A percentile compares a stretch with the other conserved stretches of the same genome.
Conservation (phyloP, 2,329 filamentous ascomycete genomes). For the Alternaria consortialis region DNA sequence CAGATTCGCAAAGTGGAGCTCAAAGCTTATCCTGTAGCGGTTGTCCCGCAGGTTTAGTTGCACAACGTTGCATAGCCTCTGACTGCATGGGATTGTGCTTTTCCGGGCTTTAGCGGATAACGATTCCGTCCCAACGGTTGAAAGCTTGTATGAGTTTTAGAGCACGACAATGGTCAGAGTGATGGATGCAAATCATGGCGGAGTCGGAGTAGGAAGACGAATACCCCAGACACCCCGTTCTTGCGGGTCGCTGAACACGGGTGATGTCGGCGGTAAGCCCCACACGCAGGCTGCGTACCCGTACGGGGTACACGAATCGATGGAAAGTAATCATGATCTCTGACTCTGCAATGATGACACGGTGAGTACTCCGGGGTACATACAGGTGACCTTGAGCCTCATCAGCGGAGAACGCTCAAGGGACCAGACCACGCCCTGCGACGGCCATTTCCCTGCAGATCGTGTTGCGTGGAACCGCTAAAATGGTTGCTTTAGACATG, state of each 20-base stretch:
- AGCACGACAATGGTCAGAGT: neutral
- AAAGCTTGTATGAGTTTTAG: neutral
- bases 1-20: conserved; percentile 2
- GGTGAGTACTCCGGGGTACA: neutral
- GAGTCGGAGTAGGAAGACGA: neutral
- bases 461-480: neutral
- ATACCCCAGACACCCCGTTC: neutral
- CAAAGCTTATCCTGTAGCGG: neutral
- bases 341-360: conserved; percentile 2
- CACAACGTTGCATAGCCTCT: neutral
- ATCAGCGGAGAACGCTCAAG: neutral
- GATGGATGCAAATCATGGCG: neutral
- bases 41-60: neutral
- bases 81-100: neutral
- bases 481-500: neutral
- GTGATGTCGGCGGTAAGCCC: neutral
- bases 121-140: neutral
- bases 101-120: neutral
- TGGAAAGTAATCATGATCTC: neutral
- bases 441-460: conserved; percentile 12
- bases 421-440: conserved; percentile 8
- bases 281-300: neutral
- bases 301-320: neutral
- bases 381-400: conserved; percentile 8
- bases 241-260: neutral